Conservation (phyloP, 257 asterid species). For the Solanum piurae region DNA sequence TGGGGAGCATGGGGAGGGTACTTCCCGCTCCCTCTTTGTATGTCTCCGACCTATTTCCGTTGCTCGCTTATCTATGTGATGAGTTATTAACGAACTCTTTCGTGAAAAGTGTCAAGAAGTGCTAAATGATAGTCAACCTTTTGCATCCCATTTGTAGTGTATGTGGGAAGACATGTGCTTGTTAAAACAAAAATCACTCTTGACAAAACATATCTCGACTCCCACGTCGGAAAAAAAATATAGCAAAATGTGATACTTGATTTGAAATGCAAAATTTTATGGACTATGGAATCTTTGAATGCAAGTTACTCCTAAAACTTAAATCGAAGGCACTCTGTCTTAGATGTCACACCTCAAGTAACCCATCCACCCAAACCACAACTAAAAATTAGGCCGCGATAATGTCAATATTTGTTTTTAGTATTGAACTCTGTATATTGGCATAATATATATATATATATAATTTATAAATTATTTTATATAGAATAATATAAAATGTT, state of each 20-base stretch:
- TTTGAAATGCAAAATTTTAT: not conserved
- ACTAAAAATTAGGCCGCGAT: not conserved
- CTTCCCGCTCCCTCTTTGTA: not conserved
- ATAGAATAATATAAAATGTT: not conserved
- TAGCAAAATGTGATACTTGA: not conserved
- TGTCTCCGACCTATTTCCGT: not conserved
- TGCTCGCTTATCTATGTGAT: not conserved
- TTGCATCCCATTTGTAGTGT: not conserved
- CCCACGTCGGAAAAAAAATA: too few species aligned
- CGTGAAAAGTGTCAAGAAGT: not conserved
- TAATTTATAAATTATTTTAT: not conserved
- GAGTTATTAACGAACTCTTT: not conserved
- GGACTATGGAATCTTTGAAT: not conserved
- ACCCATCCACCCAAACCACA: not conserved
- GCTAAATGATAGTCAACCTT: not conserved
- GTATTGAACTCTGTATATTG: not conserved
- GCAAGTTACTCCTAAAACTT: not conserved
- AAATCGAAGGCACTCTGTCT: not conserved
- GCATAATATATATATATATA: not conserved
- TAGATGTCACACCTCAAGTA: not conserved
- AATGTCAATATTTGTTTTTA: not conserved
- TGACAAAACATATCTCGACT: not conserved
- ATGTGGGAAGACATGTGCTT: not conserved
- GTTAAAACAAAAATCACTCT: not conserved
- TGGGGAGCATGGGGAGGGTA: not conserved